Percentiles rank a stretch among this genome's conserved stretches.
Conservation (phyloP, 495 filamentous ascomycete genomes). For the Amphirosellinia nigrospora region DNA sequence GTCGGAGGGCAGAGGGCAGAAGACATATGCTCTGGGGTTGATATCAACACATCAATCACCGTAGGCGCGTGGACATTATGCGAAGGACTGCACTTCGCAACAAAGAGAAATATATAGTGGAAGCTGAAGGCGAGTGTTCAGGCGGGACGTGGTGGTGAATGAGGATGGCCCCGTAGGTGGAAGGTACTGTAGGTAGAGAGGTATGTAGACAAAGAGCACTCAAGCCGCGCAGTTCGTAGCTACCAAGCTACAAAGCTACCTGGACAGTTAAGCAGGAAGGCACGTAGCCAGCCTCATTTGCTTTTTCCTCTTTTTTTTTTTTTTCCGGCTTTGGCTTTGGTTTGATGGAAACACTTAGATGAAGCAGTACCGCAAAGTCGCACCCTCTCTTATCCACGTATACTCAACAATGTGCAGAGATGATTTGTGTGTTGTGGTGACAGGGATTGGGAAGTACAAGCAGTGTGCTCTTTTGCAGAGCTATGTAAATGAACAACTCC, state of each 20-base stretch:
- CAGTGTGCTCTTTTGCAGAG: constrained; percentile 11
- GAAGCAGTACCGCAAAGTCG: not conserved
- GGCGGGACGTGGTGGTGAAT: constrained; percentile 4
- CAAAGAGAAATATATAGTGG: constrained; percentile 3
- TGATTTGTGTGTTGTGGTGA: not conserved
- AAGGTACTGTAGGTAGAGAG: constrained; percentile 1
- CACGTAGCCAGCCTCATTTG: not conserved
- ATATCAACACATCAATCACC: constrained; percentile 9
- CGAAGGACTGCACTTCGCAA: constrained; percentile 18
- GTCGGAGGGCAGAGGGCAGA: not conserved
- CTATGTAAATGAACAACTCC: not conserved
- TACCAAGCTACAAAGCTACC: constrained; percentile 22
- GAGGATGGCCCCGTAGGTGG: not conserved
- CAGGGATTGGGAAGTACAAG: constrained; percentile 8
- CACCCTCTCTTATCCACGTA: not conserved
- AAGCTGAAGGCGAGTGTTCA: constrained; percentile 15
- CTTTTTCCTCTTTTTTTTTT: not conserved
- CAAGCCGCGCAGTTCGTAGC: not conserved
- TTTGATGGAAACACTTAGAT: constrained; percentile 8
- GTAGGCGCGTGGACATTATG: not conserved
- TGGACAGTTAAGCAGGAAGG: not conserved
- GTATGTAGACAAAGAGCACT: constrained; percentile 19
- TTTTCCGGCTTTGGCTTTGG: no score
- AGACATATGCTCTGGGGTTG: not conserved
- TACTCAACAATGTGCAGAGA: not conserved